Conservation (phyloP, 202 grass and related monocot species). For the Zoysia matrella region DNA sequence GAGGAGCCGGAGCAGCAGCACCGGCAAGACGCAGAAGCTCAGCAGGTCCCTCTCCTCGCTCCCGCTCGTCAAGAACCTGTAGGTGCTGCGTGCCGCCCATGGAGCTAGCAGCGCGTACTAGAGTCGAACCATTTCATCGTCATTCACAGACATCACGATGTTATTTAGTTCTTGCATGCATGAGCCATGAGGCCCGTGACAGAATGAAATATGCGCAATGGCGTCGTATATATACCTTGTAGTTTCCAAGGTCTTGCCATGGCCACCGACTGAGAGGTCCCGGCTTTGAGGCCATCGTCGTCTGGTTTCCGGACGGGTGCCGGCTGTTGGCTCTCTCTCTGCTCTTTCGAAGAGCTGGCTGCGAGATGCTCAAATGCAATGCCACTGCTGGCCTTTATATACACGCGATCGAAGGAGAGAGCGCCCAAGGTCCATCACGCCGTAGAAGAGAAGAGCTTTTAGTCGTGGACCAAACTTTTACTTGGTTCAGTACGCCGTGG, state of each 20-base stretch:
- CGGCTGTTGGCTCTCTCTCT: no score
- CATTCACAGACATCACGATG: not conserved
- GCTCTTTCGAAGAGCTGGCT: not conserved
- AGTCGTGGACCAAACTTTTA: no score
- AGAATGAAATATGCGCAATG: not conserved
- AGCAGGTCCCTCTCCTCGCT: slow-evolving; percentile 47
- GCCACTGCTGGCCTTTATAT: slow-evolving; percentile 35
- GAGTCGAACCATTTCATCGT: no score
- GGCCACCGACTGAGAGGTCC: slow-evolving; percentile 85
- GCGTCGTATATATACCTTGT: slow-evolving; percentile 56
- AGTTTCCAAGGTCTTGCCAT: slow-evolving; percentile 85
- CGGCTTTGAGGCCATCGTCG: slow-evolving; percentile 70
- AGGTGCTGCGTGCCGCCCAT: slow-evolving; percentile 61
- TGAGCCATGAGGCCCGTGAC: no score
- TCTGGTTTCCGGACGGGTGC: not conserved
- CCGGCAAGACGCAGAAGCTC: slow-evolving; percentile 55
- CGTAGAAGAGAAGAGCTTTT: no score
- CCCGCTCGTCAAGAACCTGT: slow-evolving; percentile 48
- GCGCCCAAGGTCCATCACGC: no score
- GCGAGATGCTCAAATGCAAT: not conserved
- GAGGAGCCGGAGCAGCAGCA: slow-evolving; percentile 66
- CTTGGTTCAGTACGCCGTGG: no score
- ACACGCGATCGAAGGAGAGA: not conserved
- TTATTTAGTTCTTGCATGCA: not conserved
- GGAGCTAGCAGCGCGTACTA: slow-evolving; percentile 75